Base-by-base conservation (phyloP, 257 asterid species). In the Ocimum tenuiflorum region DNA sequence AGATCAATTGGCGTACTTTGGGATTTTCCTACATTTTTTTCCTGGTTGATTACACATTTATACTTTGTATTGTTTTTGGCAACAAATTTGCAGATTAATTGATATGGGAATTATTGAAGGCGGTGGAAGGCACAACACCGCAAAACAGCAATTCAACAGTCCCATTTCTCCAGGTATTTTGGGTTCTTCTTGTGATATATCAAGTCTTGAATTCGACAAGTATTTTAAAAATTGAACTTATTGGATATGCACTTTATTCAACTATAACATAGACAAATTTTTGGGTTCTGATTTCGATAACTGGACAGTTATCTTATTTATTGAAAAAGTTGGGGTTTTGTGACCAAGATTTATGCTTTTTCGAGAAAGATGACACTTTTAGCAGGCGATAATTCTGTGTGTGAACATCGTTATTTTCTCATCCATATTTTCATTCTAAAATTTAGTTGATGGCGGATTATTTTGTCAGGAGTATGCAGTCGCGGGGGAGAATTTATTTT, bases 61-160 rank as follows among this genome's bases (percentile, higher is more conserved):
- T 3, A 13, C 3, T 27, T 1, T 27, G 2, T 24, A 3, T 42
- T 12, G 7, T 12, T 1, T 11, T 1, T 46, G 19, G 38, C 33
- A 31, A 11, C 39, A 24, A 43, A 19, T 17, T 73, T 42, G 71
- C 72, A 62, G 83, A 73, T 80, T 85, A 80, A 68, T 46, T 67
- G 43, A 60, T 22, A 86, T 82, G 88, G 77, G 68, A 71, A 46
- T 41, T 18, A n/a, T 51, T n/a, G 73, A 70, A 48, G 78, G 60
- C 35, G 69, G 49, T 13, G 75, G 63, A 14, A 72, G 67, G 5
- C 72, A 70, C 45, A 56, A 76, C 66, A 63, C 23, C 31, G 85
- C 59, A 13, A 80, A 87, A 22, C 91, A 78, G 57, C 63, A 75
- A 48, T 71, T 81, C 31, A 85, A 80, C 56, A 71, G 68, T 64